Conservation (phyloP, 2,329 filamentous ascomycete species). For the Diplodia corticola region DNA sequence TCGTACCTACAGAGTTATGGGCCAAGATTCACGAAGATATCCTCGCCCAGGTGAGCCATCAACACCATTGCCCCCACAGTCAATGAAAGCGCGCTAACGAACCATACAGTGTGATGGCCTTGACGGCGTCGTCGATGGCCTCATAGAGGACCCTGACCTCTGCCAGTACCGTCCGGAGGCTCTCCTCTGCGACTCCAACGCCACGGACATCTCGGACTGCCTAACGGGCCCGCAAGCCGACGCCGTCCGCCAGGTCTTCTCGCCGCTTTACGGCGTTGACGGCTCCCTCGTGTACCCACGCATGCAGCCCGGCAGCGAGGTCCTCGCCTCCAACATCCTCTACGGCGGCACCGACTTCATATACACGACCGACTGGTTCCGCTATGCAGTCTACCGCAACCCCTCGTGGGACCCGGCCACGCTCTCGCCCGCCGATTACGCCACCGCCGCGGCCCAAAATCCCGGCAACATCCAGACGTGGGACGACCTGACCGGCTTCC, state of each 20-base stretch:
- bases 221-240: slow-evolving; percentile 47
- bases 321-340: slow-evolving; percentile 25
- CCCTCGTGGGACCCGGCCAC: slow-evolving; percentile 44
- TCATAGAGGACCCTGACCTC: slow-evolving; percentile 49
- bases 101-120: slow-evolving; percentile 48
- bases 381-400: slow-evolving; percentile 51
- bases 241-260: slow-evolving; percentile 47
- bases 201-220: slow-evolving; percentile 41
- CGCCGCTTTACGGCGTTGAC: slow-evolving; percentile 44
- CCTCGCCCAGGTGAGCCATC: slow-evolving; percentile 41
- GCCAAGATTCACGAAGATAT: slow-evolving; percentile 45
- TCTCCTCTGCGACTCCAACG: slow-evolving; percentile 39
- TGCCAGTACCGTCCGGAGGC: slow-evolving; percentile 47
- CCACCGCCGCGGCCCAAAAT: slow-evolving; percentile 40
- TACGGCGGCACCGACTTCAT: slow-evolving; percentile 44
- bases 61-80: too few relatives aligned
- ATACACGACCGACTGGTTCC: slow-evolving; percentile 51
- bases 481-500: slow-evolving; percentile 42
- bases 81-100: not conserved
- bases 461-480: slow-evolving; percentile 43
- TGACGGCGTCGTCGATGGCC: slow-evolving; percentile 51
- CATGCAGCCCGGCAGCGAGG: slow-evolving; percentile 52
- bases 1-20: slow-evolving; percentile 45
- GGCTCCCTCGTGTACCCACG: slow-evolving; percentile 53
- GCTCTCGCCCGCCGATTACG: slow-evolving; percentile 45